Evolutionary conservation across 805 yeast genomes (phyloP), one percentile per base, ranked within the genome.

Genomic region (Zygosaccharomyces pseudorouxii): DNA sequence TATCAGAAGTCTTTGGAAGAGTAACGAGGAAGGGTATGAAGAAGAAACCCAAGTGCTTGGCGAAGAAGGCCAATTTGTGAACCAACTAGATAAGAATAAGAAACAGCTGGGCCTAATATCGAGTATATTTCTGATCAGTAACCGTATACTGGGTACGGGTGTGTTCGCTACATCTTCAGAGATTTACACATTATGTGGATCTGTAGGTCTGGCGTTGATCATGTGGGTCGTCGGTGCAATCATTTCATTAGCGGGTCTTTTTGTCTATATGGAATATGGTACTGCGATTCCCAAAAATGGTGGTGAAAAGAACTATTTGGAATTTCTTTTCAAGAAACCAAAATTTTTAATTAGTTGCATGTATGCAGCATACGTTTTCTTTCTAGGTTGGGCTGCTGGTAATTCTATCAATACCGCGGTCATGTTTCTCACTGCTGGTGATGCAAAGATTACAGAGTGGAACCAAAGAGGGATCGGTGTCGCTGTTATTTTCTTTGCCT

Each of bases 311-410:
- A 85, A 84, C 59, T 87, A 87, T 63, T 69, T 87, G 57, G 93
- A 86, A 63, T 82, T 76, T 56, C 78, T 85, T 43, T 87, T 74
- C 69, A 74, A 73, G 43, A 80, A 77, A 56, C 95, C 95, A 37
- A 76, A 71, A 62, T 85, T 82, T 60, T 71, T 87, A 50, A 76
- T 83, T 40, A 81, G 86, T 23, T 79, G 77, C 16, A 72, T 79
- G 71, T 81, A 78, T 54, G 89, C 88, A 0, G 72, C 89, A 2
- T 84, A 85, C 60, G 81, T 82, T 14, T 81, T 87, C 59, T 76
- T 85, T 58, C 71, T 87, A 42, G 93, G 93, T 31, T 87, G 90
- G 88, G 90, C 95, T 19, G 81, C 93, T 9, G 87, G 90, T 65
- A 85, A 86, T 65, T 82, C 90, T 18, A 80, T 85, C 44, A 87